Percentiles rank a stretch among this genome's conserved stretches.
Evolutionary conservation across 106 monocot genomes (phyloP).

Genomic region (Xerophyta viscosa): DNA sequence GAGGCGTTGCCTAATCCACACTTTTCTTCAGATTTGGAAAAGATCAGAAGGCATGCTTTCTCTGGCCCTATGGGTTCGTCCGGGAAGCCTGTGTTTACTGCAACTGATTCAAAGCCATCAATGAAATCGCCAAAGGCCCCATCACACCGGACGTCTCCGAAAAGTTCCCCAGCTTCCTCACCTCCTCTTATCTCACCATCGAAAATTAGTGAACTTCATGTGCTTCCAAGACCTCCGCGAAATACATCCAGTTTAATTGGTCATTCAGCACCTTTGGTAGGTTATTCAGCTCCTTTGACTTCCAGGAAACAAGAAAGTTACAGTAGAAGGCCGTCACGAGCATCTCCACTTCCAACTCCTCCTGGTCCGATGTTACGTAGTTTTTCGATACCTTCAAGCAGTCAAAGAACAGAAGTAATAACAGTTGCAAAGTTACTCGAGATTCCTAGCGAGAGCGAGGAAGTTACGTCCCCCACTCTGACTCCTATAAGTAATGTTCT

Average conservation of each 20-base stretch:
- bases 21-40: constrained; percentile 34
- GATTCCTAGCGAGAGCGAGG: constrained; percentile 7
- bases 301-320: constrained; percentile 38
- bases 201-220: constrained; percentile 71
- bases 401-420: constrained; percentile 30
- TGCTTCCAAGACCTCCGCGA: constrained; percentile 81
- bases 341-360: constrained; percentile 73
- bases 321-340: constrained; percentile 15
- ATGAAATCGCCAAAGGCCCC: constrained; percentile 4
- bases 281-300: constrained; percentile 78
- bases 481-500: constrained; percentile 1
- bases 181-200: constrained; percentile 37
- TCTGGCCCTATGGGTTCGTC: constrained; percentile 48
- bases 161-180: constrained; percentile 32
- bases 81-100: constrained; percentile 19
- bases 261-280: constrained; percentile 33
- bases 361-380: constrained; percentile 67
- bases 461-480: constrained; percentile 29
- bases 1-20: constrained; percentile 17
- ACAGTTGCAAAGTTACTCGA: constrained; percentile 29
- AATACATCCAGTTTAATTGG: neutral
- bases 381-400: constrained; percentile 78
- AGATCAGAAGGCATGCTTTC: constrained; percentile 44
- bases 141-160: constrained; percentile 22
- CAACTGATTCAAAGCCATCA: constrained; percentile 5